Base-by-base conservation (phyloP, 129 eudicot genomes). In the Lonicera japonica region DNA sequence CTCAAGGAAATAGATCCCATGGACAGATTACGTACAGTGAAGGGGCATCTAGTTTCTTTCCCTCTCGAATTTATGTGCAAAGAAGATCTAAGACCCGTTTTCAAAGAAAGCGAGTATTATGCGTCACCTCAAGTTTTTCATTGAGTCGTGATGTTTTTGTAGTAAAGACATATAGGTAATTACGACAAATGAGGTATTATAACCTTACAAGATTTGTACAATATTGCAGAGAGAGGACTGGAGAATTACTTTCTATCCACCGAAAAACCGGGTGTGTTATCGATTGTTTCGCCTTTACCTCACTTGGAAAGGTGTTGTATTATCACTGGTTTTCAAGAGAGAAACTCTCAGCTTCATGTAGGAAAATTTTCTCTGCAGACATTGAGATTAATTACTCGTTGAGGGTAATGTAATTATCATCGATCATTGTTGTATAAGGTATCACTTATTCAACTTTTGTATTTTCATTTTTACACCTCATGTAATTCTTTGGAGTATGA, bases 121-220 rank as follows among this genome's bases (percentile, higher is more conserved):
- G 96, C 99, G 21, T 87, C 97, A n/a, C 77, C 98, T 53, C 99
- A 92, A 61, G 96, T 92, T 73, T 92, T 92, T 73, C 99, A 92
- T 67, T 92, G 56, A 79, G 6, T 43, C 8, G 16, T 10, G 50
- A 29, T 10, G 50, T 8, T 43, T 43, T 43, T 43, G 13, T 14
- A 43, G 50, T 43, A 43, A 43, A 8, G 50, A 43, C 13, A 3
- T n/a, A 1, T 29, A 29, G 2, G 36, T 29, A 29, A 29, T 29
- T 29, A 29, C 4, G 36, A 29, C 36, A 6, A 29, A 1, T 29
- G 36, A 29, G 36, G 36, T 14, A 14, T n/a, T n/a, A n/a, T 10
- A 10, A 43, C 50, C 16, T 14, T 43, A 43, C n/a, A 8, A 14
- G 50, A 43, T 10, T 43, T 43, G 14, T 14, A 8, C 16, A 10